Base-by-base conservation (phyloP, 2,329 filamentous ascomycete genomes). In the Penicillium sp. region DNA sequence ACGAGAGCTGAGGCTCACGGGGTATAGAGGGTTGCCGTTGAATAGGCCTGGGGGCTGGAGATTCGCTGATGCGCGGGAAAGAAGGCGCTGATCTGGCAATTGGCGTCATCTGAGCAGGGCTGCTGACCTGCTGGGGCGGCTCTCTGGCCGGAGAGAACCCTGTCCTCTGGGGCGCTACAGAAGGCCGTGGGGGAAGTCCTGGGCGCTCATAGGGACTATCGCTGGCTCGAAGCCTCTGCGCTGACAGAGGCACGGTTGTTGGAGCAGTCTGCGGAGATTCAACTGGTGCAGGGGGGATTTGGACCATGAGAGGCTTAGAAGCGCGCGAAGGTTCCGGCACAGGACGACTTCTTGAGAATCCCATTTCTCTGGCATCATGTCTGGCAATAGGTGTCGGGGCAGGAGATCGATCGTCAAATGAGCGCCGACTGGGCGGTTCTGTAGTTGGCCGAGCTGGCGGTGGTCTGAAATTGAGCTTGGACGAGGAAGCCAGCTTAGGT, bases 201-300 rank as follows among this genome's bases (percentile, higher is more conserved):
- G 83, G 83, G 29, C 82, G 81, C 43, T 77, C 74, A 50, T 76
- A 71, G 2, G 72, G 71, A 10, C 52, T 64, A 42, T 74, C 70
- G 39, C 61, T 67, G 4, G 61, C 54, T n/a, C 64, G 58, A 13
- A 57, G 40, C 36, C 61, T 64, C 27, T 76, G 34, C 75, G 81
- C 43, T 82, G 77, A 52, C 73, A 77, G 16, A 16, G 60, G 57
- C 77, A 66, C 65, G 11, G 62, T 65, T n/a, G 57, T 62, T 5
- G 63, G 57, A 21, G 65, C 38, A 21, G 64, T 49, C 13, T 66
- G 62, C 8, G 57, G 52, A 8, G 58, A 59, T 8, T 59, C 52
- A 31, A 62, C 54, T 13, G 66, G 62, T 3, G 59, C 55, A 5
- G 62, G 52, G 14, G 72, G 70, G 34, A 71, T 68, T 43, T 72